These are phyloP conservation scores for Saccharum officinarum DNA, from an alignment of 176 grass and related monocot species.

Conservation along the genomic window DNA sequence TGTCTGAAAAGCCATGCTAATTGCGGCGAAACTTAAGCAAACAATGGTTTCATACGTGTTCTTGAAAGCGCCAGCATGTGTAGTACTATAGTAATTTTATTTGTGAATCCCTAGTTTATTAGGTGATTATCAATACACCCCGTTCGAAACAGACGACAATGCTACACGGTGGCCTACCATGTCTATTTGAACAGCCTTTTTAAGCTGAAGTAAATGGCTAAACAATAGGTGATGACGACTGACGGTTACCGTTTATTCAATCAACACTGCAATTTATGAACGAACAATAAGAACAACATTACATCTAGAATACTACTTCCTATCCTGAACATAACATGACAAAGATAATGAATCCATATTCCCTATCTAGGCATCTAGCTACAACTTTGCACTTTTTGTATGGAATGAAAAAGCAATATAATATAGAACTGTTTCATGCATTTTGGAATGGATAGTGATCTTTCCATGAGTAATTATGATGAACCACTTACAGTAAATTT, in stretches of 20 bases:
- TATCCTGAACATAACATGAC: not conserved
- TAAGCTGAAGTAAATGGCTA: too few relatives aligned
- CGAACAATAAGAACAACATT: not conserved
- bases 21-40: conserved; percentile 37
- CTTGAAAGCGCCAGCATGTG: not conserved
- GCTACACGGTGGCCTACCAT: not conserved
- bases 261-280: not conserved
- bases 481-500: not conserved
- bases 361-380: not conserved
- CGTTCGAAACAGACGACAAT: not conserved
- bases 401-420: not conserved
- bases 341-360: not conserved
- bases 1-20: conserved; percentile 32
- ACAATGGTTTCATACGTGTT: not conserved
- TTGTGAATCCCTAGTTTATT: conserved; percentile 2
- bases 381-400: not conserved
- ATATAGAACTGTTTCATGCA: not conserved
- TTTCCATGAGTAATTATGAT: not conserved
- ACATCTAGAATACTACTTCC: not conserved
- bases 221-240: too few relatives aligned
- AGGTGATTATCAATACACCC: not conserved
- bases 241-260: not conserved
- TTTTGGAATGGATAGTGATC: not conserved
- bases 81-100: not conserved
- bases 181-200: too few relatives aligned